These are phyloP conservation scores for Akanthomyces dipterigenus DNA, from an alignment of 2,329 filamentous ascomycete genomes.

Conservation along the genomic window DNA sequence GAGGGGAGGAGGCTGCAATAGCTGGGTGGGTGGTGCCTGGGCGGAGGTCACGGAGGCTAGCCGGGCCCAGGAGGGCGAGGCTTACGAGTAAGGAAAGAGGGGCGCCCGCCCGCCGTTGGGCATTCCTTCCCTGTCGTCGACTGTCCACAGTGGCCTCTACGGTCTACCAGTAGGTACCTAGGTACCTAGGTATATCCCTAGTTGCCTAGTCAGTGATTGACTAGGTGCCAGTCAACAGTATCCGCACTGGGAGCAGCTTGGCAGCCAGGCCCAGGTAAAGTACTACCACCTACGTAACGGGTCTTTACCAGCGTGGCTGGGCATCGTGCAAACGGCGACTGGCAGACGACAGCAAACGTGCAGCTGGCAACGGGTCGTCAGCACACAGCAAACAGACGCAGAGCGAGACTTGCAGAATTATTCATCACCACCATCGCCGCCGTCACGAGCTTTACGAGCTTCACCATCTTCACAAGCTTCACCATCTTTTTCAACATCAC, in stretches of 20 bases:
- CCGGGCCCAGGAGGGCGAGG: neutral
- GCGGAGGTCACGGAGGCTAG: neutral
- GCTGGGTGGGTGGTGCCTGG: neutral
- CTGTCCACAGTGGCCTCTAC: neutral
- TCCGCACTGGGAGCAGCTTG: too few species aligned
- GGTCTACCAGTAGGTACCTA: neutral
- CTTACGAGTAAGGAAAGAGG: constrained; percentile 11
- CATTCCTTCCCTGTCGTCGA: neutral
- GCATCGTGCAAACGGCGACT: constrained; percentile 1
- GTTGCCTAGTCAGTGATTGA: too few species aligned
- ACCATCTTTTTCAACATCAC: neutral
- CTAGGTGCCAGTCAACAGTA: too few species aligned
- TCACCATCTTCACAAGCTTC: neutral
- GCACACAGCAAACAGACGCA: neutral
- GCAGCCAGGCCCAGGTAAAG: too few species aligned
- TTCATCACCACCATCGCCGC: neutral
- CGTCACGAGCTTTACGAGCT: neutral
- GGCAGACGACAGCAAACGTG: neutral
- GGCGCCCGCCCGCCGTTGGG: constrained; percentile 8
- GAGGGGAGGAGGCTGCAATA: neutral
- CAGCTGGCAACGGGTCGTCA: neutral
- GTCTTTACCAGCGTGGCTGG: neutral
- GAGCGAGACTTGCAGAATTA: neutral
- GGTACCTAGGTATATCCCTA: too few species aligned
- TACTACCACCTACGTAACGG: too few species aligned